These are phyloP conservation scores for Daldinia eschscholtzii DNA, from an alignment of 2,329 filamentous ascomycete genomes.

Conservation along the genomic window DNA sequence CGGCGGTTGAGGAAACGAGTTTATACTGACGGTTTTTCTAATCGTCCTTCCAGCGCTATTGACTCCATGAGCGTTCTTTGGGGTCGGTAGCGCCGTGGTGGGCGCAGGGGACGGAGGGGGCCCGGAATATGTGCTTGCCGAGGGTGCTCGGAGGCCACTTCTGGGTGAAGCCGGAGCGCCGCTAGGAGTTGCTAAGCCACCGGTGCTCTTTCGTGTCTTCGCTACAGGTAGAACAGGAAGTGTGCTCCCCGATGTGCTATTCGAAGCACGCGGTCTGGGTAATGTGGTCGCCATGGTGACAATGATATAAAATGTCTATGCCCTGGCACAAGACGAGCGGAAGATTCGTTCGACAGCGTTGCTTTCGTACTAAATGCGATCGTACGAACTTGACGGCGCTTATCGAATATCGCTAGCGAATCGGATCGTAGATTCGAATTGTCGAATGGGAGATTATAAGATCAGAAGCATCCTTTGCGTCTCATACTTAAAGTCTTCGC, in stretches of 20 bases:
- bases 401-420: constrained; percentile 28
- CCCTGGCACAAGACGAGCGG: constrained; percentile 24
- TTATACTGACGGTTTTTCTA: constrained; percentile 92
- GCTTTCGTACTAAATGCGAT: constrained; percentile 22
- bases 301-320: constrained; percentile 30
- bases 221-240: constrained; percentile 79
- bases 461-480: constrained; percentile 37
- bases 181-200: constrained; percentile 58
- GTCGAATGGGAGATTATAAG: constrained; percentile 26
- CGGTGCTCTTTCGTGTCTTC: constrained; percentile 78
- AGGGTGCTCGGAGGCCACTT: constrained; percentile 71
- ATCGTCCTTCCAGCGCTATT: constrained; percentile 76
- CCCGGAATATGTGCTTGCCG: constrained; percentile 62
- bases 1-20: constrained; percentile 91
- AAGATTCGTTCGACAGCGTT: constrained; percentile 25
- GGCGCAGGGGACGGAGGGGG: constrained; percentile 65
- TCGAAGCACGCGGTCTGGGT: constrained; percentile 75
- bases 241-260: constrained; percentile 77
- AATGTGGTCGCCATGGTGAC: constrained; percentile 70
- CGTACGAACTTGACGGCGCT: constrained; percentile 21
- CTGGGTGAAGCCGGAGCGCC: constrained; percentile 64
- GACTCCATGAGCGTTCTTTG: constrained; percentile 67
- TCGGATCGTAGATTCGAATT: constrained; percentile 19
- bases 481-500: constrained; percentile 37
- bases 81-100: constrained; percentile 66